Evolutionary conservation across 2,329 filamentous ascomycete genomes (phyloP).

Genomic region (Sclerotinia spermophila): DNA sequence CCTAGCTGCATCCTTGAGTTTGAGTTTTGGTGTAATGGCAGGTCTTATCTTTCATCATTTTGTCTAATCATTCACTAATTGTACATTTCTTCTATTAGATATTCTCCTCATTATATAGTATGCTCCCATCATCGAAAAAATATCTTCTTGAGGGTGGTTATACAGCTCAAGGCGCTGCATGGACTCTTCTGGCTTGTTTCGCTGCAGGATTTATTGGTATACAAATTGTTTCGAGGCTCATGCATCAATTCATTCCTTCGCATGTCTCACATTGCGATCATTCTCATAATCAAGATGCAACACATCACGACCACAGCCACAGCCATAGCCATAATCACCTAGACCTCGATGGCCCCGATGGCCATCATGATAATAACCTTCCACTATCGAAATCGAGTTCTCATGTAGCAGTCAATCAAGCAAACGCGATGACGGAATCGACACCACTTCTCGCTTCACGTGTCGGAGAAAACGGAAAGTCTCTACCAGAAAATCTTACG

Average conservation of each 20-base stretch:
- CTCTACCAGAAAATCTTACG: not conserved
- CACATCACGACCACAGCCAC: slow-evolving; percentile 31
- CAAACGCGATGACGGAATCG: slow-evolving; percentile 29
- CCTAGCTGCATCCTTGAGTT: slow-evolving; percentile 78
- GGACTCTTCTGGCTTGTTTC: slow-evolving; percentile 67
- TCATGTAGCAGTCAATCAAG: not conserved
- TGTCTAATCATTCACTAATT: not conserved
- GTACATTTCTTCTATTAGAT: slow-evolving; percentile 53
- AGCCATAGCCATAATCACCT: slow-evolving; percentile 22
- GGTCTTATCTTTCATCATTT: slow-evolving; percentile 31
- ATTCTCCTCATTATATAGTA: slow-evolving; percentile 87
- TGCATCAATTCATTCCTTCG: slow-evolving; percentile 72
- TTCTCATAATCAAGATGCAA: slow-evolving; percentile 56
- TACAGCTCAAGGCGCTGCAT: slow-evolving; percentile 62
- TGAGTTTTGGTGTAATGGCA: slow-evolving; percentile 97
- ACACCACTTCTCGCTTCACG: slow-evolving; percentile 31
- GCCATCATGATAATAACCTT: not conserved
- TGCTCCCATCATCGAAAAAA: slow-evolving; percentile 80
- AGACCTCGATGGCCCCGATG: not conserved
- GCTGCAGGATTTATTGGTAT: slow-evolving; percentile 71
- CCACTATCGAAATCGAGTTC: slow-evolving; percentile 7
- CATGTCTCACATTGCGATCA: slow-evolving; percentile 80
- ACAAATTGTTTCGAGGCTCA: slow-evolving; percentile 65
- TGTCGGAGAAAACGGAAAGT: slow-evolving; percentile 20
- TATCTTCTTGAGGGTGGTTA: slow-evolving; percentile 71